Evolutionary conservation across 2,329 filamentous ascomycete species (phyloP).

Genomic region (Cryphonectria radicalis): DNA sequence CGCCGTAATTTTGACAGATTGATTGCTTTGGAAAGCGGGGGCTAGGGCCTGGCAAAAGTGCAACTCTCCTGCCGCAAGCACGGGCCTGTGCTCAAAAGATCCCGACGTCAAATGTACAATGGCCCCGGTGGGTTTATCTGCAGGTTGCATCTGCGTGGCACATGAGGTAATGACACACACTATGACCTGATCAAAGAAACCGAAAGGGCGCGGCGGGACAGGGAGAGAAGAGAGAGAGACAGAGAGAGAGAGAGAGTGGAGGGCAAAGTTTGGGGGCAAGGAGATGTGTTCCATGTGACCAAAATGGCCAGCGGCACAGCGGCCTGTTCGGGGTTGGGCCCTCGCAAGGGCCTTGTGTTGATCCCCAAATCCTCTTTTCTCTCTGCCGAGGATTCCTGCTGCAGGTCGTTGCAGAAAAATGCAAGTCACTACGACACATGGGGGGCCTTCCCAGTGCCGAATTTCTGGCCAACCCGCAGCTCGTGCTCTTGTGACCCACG

Average conservation of each 20-base stretch:
- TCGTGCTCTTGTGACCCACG: background rate
- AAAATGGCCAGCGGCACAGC: constrained; percentile 1
- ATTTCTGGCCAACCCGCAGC: constrained; percentile 26
- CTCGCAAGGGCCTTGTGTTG: background rate
- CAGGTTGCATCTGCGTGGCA: constrained; percentile 13
- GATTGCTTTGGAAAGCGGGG: constrained; percentile 4
- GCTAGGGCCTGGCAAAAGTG: background rate
- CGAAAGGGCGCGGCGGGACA: background rate
- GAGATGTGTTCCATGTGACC: constrained; percentile 15
- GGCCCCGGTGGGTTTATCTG: background rate
- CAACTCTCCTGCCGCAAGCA: background rate
- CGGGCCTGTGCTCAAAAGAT: background rate
- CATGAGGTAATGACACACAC: constrained; percentile 12
- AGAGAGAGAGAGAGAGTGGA: background rate
- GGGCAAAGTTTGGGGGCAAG: background rate
- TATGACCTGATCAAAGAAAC: background rate
- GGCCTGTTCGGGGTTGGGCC: constrained; percentile 7
- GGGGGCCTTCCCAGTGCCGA: background rate
- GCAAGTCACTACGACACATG: background rate
- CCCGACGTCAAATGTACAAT: constrained; percentile 4
- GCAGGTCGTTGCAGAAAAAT: constrained; percentile 6
- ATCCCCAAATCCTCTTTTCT: background rate
- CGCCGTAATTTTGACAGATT: constrained; percentile 26
- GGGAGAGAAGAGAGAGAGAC: background rate
- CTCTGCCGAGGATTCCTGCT: constrained; percentile 5